phyloP scores from a whole-genome alignment of 2,329 filamentous ascomycete genomes.

The Stagonosporopsis rhizophila region DNA sequence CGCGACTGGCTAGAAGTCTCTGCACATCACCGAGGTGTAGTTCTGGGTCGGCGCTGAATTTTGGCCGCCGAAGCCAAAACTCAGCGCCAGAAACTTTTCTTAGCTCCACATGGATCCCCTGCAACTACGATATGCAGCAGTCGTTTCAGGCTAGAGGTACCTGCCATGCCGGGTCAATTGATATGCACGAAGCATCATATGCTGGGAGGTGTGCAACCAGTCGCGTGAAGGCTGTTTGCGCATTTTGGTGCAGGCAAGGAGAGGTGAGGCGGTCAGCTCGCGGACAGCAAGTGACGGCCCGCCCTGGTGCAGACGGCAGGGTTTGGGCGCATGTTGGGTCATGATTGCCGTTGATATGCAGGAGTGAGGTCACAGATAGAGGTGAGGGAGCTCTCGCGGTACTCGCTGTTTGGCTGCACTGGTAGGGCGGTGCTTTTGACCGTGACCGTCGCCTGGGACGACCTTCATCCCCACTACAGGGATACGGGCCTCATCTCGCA shows the following conservation, averaged over 20 bases:
- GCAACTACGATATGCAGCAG: constrained; percentile 41
- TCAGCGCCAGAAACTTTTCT: constrained; percentile 10
- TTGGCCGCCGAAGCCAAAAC: not conserved
- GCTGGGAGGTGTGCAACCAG: constrained; percentile 25
- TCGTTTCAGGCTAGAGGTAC: constrained; percentile 29
- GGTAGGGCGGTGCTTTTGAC: not conserved
- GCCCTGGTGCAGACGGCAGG: constrained; percentile 25
- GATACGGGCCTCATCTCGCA: constrained; percentile 11
- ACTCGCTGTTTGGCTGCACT: constrained; percentile 13
- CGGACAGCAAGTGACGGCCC: constrained; percentile 27
- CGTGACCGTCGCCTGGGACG: constrained; percentile 14
- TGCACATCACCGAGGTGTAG: constrained; percentile 9
- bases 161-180: constrained; percentile 32
- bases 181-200: constrained; percentile 47
- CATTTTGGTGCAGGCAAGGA: constrained; percentile 23
- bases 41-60: constrained; percentile 13
- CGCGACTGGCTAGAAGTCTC: constrained; percentile 8
- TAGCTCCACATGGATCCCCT: constrained; percentile 28
- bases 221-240: constrained; percentile 28
- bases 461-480: constrained; percentile 12
- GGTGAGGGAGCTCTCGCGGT: constrained; percentile 5
- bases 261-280: constrained; percentile 42
- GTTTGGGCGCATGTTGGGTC: constrained; percentile 20
- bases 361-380: constrained; percentile 26
- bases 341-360: constrained; percentile 18